Conservation (phyloP, 1,284 basidiomycete genomes). For the Neolentinus lepideus region DNA sequence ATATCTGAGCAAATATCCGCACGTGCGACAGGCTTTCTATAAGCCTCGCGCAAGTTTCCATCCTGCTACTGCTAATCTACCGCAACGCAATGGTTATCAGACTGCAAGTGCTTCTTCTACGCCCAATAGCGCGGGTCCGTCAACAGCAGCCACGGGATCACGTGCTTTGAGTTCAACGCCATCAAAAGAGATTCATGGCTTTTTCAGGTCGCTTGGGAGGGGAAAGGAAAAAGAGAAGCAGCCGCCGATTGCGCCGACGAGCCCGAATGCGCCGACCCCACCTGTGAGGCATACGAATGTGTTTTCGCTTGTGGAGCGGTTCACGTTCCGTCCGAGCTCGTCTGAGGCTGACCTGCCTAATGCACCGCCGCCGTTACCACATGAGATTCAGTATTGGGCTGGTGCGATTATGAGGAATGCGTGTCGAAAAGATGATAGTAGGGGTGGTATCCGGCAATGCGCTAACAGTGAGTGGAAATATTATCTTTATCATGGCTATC, state of each 20-base stretch:
- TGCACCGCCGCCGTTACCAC: constrained; percentile 68
- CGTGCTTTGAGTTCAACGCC: constrained; percentile 1
- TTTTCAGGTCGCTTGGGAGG: constrained; percentile 27
- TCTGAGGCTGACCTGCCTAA: constrained; percentile 69
- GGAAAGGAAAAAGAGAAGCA: constrained; percentile 26
- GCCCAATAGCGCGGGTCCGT: constrained; percentile 6
- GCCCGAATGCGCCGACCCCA: constrained; percentile 15
- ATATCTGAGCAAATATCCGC: constrained; percentile 96
- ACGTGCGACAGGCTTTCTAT: constrained; percentile 96
- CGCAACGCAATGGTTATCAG: background rate
- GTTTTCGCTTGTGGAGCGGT: constrained; percentile 93
- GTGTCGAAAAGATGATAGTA: constrained; percentile 91
- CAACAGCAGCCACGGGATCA: constrained; percentile 3
- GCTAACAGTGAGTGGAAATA: constrained; percentile 73
- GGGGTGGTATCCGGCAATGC: constrained; percentile 94
- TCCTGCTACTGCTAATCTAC: constrained; percentile 48
- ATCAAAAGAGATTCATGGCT: constrained; percentile 20
- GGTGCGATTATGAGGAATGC: constrained; percentile 99
- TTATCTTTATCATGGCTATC: background rate
- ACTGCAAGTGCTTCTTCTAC: background rate
- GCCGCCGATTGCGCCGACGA: constrained; percentile 13
- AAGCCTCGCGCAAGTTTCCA: constrained; percentile 72
- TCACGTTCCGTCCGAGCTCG: constrained; percentile 88
- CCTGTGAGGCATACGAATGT: constrained; percentile 70
- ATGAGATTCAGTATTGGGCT: constrained; percentile 98